These are phyloP conservation scores for Candida schatavii DNA, from an alignment of 805 yeast species.

Conservation along the genomic window DNA sequence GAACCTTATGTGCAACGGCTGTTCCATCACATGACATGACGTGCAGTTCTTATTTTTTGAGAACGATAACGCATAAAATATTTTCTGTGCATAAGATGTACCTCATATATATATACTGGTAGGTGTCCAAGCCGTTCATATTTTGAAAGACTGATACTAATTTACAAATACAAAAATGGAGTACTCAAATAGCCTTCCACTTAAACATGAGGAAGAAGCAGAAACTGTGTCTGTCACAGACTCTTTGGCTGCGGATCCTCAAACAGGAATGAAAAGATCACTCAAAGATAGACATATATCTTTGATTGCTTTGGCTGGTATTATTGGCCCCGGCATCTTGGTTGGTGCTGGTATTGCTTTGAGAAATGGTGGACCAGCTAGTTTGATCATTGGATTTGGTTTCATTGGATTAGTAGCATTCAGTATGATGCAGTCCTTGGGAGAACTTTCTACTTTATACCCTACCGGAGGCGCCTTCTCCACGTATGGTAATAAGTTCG, in stretches of 20 bases:
- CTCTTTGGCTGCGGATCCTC: conserved; percentile 2
- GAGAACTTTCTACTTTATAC: conserved; percentile 53
- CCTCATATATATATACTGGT: too few species aligned
- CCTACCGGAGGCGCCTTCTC: conserved; percentile 54
- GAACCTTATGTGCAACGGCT: too few species aligned
- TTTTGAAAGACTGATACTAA: too few species aligned
- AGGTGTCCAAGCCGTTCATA: too few species aligned
- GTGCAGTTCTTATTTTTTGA: neutral
- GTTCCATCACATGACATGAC: neutral
- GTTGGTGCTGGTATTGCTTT: conserved; percentile 55
- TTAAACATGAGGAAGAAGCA: neutral
- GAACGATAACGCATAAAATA: too few species aligned
- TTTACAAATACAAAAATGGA: too few species aligned
- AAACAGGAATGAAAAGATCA: conserved; percentile 39
- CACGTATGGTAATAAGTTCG: conserved; percentile 47
- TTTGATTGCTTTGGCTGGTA: conserved; percentile 53
- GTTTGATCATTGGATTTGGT: conserved; percentile 50
- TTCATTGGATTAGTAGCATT: conserved; percentile 52
- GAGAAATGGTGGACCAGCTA: conserved; percentile 51
- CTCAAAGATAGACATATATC: conserved; percentile 51
- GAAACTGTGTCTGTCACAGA: neutral
- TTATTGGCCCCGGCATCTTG: conserved; percentile 59
- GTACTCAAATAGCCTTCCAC: neutral
- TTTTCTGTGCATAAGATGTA: too few species aligned
- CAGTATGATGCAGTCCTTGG: conserved; percentile 53